Evolutionary conservation across 1,139 yeast species (phyloP), one percentile per base, ranked within the genome.

Genomic region (Geotrichum fermentans): DNA sequence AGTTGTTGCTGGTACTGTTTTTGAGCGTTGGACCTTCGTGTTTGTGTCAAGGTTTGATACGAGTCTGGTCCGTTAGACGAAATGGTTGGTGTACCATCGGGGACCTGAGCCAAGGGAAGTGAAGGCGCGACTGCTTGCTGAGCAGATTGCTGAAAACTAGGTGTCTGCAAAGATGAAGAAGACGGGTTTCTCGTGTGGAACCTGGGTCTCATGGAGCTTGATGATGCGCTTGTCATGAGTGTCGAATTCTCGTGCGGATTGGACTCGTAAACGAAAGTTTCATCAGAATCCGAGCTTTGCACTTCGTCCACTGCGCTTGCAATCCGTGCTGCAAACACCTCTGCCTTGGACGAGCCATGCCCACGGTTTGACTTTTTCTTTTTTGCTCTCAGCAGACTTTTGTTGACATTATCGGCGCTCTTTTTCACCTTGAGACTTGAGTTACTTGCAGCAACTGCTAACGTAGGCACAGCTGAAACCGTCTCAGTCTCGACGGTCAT

Each of bases 241-340:
- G 26, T 8, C 22, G 42, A 24, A 10, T 24, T 24, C 5, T 47
- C 50, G 26, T 39, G 40, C 13, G 72, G 67, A 41, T 72, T 67
- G 6, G 79, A 78, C 59, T 89, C 97, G 63, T 90, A 90, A 13
- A 90, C 96, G 73, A 90, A 90, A 0, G 96, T 87, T 65, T 90
- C 97, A 58, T 89, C 96, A 37, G 90, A 80, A 63, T 88, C 96
- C 38, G 90, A 82, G 43, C 84, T 79, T 52, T 84, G 89, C 24
- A 79, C 88, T 58, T 88, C 96, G 58, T 87, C 96, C 7, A 90
- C 95, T 0, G 97, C 97, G 55, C 89, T 83, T 7, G 97, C 97
- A 55, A 90, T 72, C 59, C 84, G 83, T 0, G 97, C 97, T 10
- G 97, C 97, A 67, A 90, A 90, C 52, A 87, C 80, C 61, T 89